Evolutionary conservation across 345 rosid genomes (phyloP), one percentile per base, ranked within the genome.

Genomic region (Capsella bursapastoris): DNA sequence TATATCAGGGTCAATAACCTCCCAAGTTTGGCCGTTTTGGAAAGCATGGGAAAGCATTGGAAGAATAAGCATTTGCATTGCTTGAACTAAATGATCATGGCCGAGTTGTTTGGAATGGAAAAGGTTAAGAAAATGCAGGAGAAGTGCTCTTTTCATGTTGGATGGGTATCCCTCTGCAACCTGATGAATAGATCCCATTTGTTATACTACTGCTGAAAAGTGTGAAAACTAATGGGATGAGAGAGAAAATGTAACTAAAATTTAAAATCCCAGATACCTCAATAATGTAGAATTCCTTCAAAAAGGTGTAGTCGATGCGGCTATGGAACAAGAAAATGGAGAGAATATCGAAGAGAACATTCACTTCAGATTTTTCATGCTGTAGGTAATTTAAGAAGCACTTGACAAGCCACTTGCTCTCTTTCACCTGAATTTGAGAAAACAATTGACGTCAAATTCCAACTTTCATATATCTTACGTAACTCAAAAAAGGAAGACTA

Each of bases 341-440:
- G 60, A 90, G 91, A 68, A 92, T 92, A 72, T 95, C 99, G 18
- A 92, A 95, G 72, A 95, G 94, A 78, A 95, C 93, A 81, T 85
- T 87, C 56, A 90, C 83, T 89, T 95, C 97, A 10, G 82, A 75
- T 79, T 89, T 84, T 78, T 93, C 99, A 82, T 86, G 90, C 61
- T 90, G 86, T 44, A 90, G 71, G 82, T 95, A 95, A 86, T 89
- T 95, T 69, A 90, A 82, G 85, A 95, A 90, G 86, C 99, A 95
- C 73, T 92, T 92, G 73, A 95, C 87, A 69, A 95, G 98, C 99
- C 99, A 95, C 83, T 95, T 95, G 90, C 99, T 95, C 86, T 92
- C 98, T 81, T 95, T 95, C 56, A 92, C 98, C 99, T 95, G 78
- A 70, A 60, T 45, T 74, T 70, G 60, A 59, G 63, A 66, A 75